Evolutionary conservation across 2,329 filamentous ascomycete genomes (phyloP).

Genomic region (Mariannaea elegans): DNA sequence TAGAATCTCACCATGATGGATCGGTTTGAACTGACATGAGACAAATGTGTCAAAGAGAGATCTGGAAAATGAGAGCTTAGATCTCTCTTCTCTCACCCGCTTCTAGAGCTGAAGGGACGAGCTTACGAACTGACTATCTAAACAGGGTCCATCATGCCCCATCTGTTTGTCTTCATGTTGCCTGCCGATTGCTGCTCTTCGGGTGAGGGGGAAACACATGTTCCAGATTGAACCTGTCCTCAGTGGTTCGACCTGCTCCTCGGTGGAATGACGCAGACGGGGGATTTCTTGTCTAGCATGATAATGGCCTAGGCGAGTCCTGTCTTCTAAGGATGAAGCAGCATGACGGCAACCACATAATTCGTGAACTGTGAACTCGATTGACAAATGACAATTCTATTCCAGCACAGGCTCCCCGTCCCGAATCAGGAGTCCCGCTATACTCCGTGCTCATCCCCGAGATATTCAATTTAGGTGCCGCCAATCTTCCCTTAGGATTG

Average conservation of each 20-base stretch:
- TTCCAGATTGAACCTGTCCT: no score
- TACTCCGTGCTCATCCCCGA: conserved; percentile 18
- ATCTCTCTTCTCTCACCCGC: conserved; percentile 18
- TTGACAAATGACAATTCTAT: conserved; percentile 35
- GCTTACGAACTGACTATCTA: conserved; percentile 4
- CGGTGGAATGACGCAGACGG: no score
- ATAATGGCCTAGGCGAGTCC: neutral
- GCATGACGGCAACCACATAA: conserved; percentile 20
- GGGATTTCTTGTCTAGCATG: no score
- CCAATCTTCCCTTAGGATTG: neutral
- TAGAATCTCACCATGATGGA: conserved; percentile 1
- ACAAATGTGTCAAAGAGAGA: neutral
- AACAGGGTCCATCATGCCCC: conserved; percentile 5
- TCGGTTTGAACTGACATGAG: conserved; percentile 4
- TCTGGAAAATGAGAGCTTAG: neutral
- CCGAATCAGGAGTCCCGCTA: conserved; percentile 35
- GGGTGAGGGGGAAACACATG: no score
- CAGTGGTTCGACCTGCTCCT: no score
- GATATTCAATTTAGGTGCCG: conserved; percentile 22
- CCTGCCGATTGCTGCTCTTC: no score
- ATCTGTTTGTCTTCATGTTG: neutral
- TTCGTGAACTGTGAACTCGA: conserved; percentile 19
- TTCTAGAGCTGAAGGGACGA: neutral
- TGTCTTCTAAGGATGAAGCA: neutral
- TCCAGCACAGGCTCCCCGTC: conserved; percentile 34